Percentiles rank a stretch among this genome's conserved stretches.
Evolutionary conservation across 2,329 filamentous ascomycete genomes (phyloP).

Genomic region (Ophiocordyceps australis): DNA sequence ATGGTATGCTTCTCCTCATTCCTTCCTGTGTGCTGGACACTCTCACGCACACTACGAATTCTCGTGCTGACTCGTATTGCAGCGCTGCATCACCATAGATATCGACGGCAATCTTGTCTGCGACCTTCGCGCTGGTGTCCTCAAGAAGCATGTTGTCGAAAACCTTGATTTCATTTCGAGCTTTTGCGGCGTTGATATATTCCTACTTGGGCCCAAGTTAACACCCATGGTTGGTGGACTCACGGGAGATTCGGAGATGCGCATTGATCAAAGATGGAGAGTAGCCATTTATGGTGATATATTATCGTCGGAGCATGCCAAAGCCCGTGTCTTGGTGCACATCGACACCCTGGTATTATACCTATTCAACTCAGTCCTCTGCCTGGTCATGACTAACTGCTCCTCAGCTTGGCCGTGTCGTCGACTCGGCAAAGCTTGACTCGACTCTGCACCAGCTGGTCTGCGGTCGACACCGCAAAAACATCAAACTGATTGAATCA

Average conservation of each 20-base stretch:
- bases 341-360: conserved; percentile 71
- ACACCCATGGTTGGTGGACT: conserved; percentile 58
- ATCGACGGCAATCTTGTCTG: conserved; percentile 83
- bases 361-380: not conserved
- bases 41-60: too few species aligned
- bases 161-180: conserved; percentile 74
- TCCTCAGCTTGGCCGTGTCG: conserved; percentile 46
- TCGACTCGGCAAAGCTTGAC: conserved; percentile 70
- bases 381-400: conserved; percentile 4
- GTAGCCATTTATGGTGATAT: conserved; percentile 91
- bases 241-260: conserved; percentile 64
- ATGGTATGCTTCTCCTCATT: conserved; percentile 37
- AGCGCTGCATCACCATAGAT: conserved; percentile 82
- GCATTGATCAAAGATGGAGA: conserved; percentile 77
- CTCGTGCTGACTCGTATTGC: conserved; percentile 2
- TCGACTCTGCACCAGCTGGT: conserved; percentile 79
- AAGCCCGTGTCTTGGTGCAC: conserved; percentile 89
- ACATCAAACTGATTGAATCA: conserved; percentile 95
- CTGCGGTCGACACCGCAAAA: conserved; percentile 85
- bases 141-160: conserved; percentile 61
- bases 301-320: conserved; percentile 89
- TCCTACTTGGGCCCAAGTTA: conserved; percentile 79
- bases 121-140: conserved; percentile 45
- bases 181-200: conserved; percentile 91
- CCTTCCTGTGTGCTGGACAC: conserved; percentile 1